Evolutionary conservation across 768 basidiomycete species (phyloP).

Genomic region (Termitomyces sp.): DNA sequence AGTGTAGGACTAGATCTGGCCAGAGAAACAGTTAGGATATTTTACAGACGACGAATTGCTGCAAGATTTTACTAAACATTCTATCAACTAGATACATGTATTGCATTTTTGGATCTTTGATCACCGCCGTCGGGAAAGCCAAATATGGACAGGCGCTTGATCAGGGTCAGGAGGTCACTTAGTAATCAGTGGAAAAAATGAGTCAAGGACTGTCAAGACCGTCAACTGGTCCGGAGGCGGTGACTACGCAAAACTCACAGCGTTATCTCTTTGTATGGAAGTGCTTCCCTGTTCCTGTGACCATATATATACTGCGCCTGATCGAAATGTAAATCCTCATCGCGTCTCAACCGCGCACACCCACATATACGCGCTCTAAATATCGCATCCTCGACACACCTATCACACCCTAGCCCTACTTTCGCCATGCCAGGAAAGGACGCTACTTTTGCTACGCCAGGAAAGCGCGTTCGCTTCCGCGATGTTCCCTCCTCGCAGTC

Average conservation of each 20-base stretch:
- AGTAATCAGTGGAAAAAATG: slow-evolving; percentile 12
- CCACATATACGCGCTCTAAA: slow-evolving; percentile 2
- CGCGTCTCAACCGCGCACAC: slow-evolving; percentile 2
- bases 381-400: not conserved
- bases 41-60: not conserved
- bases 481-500: slow-evolving; percentile 19
- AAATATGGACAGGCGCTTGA: slow-evolving; percentile 9
- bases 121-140: slow-evolving; percentile 1
- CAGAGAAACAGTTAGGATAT: not conserved
- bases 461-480: slow-evolving; percentile 27
- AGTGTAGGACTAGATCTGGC: not conserved
- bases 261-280: slow-evolving; percentile 11
- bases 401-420: not conserved
- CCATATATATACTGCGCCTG: slow-evolving; percentile 9
- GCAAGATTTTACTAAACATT: not conserved
- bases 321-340: not conserved
- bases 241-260: slow-evolving; percentile 14
- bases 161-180: slow-evolving; percentile 6
- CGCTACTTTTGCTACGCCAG: slow-evolving; percentile 21
- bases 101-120: not conserved
- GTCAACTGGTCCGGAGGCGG: too few relatives aligned
- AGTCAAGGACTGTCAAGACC: slow-evolving; percentile 15
- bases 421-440: not conserved
- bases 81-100: not conserved
- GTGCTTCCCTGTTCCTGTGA: slow-evolving; percentile 1